Base-by-base conservation (phyloP, 2,329 filamentous ascomycete genomes). In the Westerdykella aurantiaca region DNA sequence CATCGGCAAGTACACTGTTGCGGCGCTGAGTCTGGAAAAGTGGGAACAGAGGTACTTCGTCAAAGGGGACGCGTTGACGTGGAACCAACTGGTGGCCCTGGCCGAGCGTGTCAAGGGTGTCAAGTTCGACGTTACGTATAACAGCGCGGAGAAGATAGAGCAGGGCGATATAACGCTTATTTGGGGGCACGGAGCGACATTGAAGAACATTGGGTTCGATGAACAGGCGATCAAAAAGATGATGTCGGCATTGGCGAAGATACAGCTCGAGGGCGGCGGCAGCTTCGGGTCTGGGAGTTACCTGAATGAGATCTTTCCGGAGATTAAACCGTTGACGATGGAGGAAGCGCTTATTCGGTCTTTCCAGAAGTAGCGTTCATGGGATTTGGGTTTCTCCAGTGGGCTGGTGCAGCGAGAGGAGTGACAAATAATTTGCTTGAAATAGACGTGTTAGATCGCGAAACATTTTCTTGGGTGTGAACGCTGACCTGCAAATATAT, bases 1-100 rank as follows among this genome's bases (percentile, higher is more conserved):
- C 51, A 60, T 80, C 34, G 75, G 69, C 3, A 66, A 57, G 31
- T 77, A 74, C 42, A 64, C 76, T 5, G 68, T 66, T 6, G 66
- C 63, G 4, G 44, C 65, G 3, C 50, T 79, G 12, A 66, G 68
- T n/a, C 47, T 71, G 17, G 52, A 66, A 3, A 63, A 62, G 17
- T 78, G 76, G 76, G 68, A 72, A 2, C 61, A 66, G 25, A 53
- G 61, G 12, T 53, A 48, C 34, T 39, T 38, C 22, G 42, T 64
- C 5, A 34, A 23, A 1, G 53, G 47, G 9, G 51, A 56, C 16
- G 44, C 18, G 12, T 40, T 47, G 40, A 42, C 45, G 7, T 54
- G 40, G 42, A 51, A 52, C 6, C 44, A 54, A 34, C 29, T 54
- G 5, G 17, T 56, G 12, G 39, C 11, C 4, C 13, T 49, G 11